Base-by-base conservation (phyloP, 495 filamentous ascomycete species). In the Penicillium atrosanguineum region DNA sequence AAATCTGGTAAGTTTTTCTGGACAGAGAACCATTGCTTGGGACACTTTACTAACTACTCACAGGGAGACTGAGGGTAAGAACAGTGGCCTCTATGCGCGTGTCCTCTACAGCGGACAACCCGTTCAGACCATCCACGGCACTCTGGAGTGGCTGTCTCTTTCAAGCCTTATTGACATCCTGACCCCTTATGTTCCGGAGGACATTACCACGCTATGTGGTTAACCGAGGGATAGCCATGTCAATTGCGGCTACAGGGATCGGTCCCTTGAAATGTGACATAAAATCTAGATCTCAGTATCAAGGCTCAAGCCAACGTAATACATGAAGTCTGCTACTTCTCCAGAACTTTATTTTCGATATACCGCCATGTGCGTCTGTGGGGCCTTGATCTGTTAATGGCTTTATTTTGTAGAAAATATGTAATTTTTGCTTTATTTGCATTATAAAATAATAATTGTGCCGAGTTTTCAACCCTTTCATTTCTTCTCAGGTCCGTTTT, bases 71-170 rank as follows among this genome's bases (percentile, higher is more conserved):
- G 45, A 58, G 12, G 36, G 2, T 1, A 25, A 62, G 23, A 8
- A 57, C 0, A 26, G 44, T 2, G 19, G 34, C 0, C 62, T 67
- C 47, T 73, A 69, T 46, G 69, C 67, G 1, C 61, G 73, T 1
- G 73, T 76, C 2, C 46, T 76, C 26, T 76, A 75, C 47, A 75
- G 73, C 25, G 72, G 73, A 2, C 55, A 62, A 9, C 52, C 59
- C 0, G 39, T 58, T 20, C 44, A 62, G 41, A 58, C 55, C 12
- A 55, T 58, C 15, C 55, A 62, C 18, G 59, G 59, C 0, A 38
- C 28, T 1, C 41, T 62, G 11, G 59, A 58, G 7, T 58, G 59
- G 55, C 23, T 62, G 6, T n/a, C 31, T n/a, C 55, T 62, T 16
- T 39, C 40, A 1, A 34, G 48, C 18, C 31, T 58, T 14, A 52